These are phyloP conservation scores for Ampelocalamus luodianensis DNA, from an alignment of 176 grass and related monocot genomes.

Conservation along the genomic window DNA sequence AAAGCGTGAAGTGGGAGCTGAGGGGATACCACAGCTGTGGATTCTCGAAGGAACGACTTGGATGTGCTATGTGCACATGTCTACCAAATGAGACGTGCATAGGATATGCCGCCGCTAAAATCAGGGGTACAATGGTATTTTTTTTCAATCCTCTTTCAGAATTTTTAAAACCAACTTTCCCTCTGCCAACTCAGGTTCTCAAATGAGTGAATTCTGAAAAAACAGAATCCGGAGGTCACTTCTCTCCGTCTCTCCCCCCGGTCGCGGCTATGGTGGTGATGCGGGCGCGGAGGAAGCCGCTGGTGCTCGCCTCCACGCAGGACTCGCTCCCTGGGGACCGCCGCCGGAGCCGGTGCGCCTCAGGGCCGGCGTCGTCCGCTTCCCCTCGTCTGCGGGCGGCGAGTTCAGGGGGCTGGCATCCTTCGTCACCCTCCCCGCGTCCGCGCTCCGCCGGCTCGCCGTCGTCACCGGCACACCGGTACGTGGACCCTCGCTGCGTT, in stretches of 20 bases:
- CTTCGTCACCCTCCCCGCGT: constrained; percentile 56
- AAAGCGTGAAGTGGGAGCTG: no score
- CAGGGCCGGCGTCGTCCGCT: constrained; percentile 71
- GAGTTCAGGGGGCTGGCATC: constrained; percentile 65
- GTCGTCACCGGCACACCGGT: constrained; percentile 76
- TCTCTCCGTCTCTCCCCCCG: not conserved
- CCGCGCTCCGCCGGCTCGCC: constrained; percentile 66
- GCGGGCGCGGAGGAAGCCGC: constrained; percentile 64
- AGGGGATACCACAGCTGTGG: no score
- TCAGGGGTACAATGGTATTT: no score
- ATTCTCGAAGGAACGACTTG: no score
- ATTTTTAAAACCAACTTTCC: no score
- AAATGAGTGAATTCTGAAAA: no score
- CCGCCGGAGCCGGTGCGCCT: constrained; percentile 51
- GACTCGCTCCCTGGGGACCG: constrained; percentile 64
- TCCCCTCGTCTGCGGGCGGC: constrained; percentile 32
- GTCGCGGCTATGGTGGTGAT: constrained; percentile 60
- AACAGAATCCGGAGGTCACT: no score
- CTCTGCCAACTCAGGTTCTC: no score
- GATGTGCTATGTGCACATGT: no score
- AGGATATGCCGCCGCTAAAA: no score
- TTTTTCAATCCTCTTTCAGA: no score
- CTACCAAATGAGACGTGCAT: no score
- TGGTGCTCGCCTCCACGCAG: constrained; percentile 79
- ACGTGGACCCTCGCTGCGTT: not conserved